A percentile compares a stretch with the other conserved stretches of the same genome.
Evolutionary conservation across 176 grass and related monocot species (phyloP).

Genomic region (Puccinellia tenuiflora): DNA sequence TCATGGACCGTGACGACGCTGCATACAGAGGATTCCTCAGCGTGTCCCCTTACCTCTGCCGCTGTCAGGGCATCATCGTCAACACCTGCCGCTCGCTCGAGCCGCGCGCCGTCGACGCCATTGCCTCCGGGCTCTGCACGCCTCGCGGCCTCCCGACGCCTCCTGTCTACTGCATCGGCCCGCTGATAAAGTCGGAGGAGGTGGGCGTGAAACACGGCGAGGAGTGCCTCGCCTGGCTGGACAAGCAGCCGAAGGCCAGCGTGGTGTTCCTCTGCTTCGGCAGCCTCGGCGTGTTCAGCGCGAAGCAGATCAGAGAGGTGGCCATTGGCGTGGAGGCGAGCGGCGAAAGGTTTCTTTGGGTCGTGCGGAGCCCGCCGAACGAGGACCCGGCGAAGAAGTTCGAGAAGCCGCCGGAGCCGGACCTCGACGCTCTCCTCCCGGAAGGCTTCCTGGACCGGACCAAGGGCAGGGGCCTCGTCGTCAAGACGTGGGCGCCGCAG

Average conservation of each 20-base stretch:
- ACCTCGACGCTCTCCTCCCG: background rate
- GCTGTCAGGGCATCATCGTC: constrained; percentile 16
- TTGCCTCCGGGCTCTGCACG: background rate
- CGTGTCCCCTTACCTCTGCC: background rate
- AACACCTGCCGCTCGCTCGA: constrained; percentile 35
- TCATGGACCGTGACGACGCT: background rate
- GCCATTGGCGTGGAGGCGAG: background rate
- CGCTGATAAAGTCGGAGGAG: background rate
- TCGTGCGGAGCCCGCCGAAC: background rate
- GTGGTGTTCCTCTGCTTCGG: constrained; percentile 13
- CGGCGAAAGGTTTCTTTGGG: background rate
- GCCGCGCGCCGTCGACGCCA: background rate
- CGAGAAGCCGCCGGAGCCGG: background rate
- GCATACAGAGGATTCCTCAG: background rate
- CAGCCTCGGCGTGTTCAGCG: background rate
- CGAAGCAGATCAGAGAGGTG: background rate
- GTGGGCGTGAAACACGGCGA: background rate
- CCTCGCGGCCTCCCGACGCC: background rate
- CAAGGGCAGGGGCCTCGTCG: background rate
- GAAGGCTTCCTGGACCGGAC: background rate
- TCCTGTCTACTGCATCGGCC: constrained; percentile 10
- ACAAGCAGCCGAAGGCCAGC: background rate
- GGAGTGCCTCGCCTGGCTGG: background rate
- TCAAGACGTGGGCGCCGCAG: background rate
- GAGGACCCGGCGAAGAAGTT: background rate